Base-by-base conservation (phyloP, 2,329 filamentous ascomycete genomes). In the Aotearoamyces nothofagi region DNA sequence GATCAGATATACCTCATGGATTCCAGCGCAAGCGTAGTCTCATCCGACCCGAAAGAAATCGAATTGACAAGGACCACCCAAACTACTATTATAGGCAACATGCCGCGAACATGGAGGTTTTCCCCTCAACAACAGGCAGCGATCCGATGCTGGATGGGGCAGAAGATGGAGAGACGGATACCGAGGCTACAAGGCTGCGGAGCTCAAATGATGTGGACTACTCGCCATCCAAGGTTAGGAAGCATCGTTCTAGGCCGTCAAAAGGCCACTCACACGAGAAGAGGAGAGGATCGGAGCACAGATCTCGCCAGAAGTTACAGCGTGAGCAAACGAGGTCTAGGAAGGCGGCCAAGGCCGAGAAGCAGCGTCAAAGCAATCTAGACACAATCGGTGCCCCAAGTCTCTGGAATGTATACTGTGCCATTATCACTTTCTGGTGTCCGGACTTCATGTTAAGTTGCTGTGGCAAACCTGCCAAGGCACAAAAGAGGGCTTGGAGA, bases 41-140 rank as follows among this genome's bases (percentile, higher is more conserved):
- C 38, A 76, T 98, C 47, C 69, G 80, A 36, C 90, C 90, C 1
- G 90, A 98, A 56, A 72, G 90, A 40, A 78, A 78, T 45, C 72
- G 79, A 42, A 82, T 92, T 41, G 79, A 86, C 42, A 74, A 67
- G 39, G 79, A 86, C 42, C 84, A 96, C 50, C 84, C 86, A 9
- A 92, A 96, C 52, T 98, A 94, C 49, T 70, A 94, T 56, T 98
- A 98, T 55, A 75, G 83, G 41, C 80, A 92, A 51, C 86, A 93
- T 68, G 84, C 92, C 7, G 80, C 84, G 44, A 80, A 87, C 39
- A 94, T 98, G 84, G 67, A 77, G 31, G 78, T 84, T 4, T 63
- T 83, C 39, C 90, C 92, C 1, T 96, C 90, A 1, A 79, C 82
- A 5, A 96, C 90, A 0, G 90, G 90, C 35, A 80, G 92, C 43